These are phyloP conservation scores for Sporormia fimetaria DNA, from an alignment of 495 filamentous ascomycete genomes.

Conservation along the genomic window DNA sequence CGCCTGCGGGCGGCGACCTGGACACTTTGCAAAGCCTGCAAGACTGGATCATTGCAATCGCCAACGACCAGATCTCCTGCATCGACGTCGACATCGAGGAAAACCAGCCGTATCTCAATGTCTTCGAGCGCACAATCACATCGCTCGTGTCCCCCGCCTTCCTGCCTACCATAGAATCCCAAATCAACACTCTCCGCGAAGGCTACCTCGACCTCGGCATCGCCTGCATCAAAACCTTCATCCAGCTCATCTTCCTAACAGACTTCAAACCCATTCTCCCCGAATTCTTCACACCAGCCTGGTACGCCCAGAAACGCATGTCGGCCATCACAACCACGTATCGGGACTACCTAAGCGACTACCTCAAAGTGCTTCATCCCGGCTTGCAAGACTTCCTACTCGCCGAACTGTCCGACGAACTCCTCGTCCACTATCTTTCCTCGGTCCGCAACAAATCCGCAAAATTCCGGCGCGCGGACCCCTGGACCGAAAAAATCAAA, in stretches of 20 bases:
- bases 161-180: constrained; percentile 52
- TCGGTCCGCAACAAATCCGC: constrained; percentile 79
- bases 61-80: constrained; percentile 96
- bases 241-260: constrained; percentile 67
- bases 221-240: constrained; percentile 78
- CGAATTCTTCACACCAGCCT: constrained; percentile 81
- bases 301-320: constrained; percentile 76
- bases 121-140: constrained; percentile 69
- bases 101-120: constrained; percentile 62
- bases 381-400: constrained; percentile 77
- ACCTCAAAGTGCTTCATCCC: constrained; percentile 65
- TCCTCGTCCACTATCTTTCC: constrained; percentile 76
- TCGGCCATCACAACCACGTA: constrained; percentile 84
- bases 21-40: constrained; percentile 74
- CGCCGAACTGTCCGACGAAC: constrained; percentile 82
- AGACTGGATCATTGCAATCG: constrained; percentile 92
- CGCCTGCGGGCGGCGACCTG: constrained; percentile 40
- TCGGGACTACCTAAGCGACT: constrained; percentile 85
- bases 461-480: constrained; percentile 74
- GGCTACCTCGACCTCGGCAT: constrained; percentile 90
- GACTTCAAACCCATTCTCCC: constrained; percentile 73
- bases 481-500: constrained; percentile 78
- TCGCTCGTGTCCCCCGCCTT: constrained; percentile 71
- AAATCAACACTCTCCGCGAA: constrained; percentile 64
- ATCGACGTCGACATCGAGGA: constrained; percentile 61